A percentile compares a stretch with the other conserved stretches of the same genome.
Conservation (phyloP, 768 basidiomycete species). For the Ramaria sp. region DNA sequence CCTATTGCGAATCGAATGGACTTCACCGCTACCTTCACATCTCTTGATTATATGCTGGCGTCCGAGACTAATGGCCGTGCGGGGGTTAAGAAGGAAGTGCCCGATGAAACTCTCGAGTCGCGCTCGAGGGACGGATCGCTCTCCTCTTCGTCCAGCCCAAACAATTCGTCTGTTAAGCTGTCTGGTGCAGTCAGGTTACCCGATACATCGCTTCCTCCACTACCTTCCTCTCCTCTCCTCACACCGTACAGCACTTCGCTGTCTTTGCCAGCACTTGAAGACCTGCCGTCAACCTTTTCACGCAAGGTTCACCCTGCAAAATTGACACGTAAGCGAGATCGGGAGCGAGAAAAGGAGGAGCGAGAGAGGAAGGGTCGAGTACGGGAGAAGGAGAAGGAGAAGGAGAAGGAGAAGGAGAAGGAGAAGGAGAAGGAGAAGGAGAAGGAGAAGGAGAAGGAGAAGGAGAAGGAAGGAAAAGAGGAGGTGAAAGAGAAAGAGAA, state of each 20-base stretch:
- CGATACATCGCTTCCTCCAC: conserved; percentile 5
- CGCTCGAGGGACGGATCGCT: not conserved
- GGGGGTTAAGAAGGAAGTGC: not conserved
- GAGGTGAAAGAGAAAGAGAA: conserved; percentile 33
- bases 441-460: conserved; percentile 17
- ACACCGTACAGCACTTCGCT: conserved; percentile 3
- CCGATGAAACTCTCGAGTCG: not conserved
- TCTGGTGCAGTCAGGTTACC: not conserved
- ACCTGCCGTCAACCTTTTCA: conserved; percentile 44
- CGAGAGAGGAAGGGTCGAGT: conserved; percentile 14
- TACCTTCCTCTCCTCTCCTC: conserved; percentile 3
- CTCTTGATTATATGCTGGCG: not conserved
- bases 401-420: conserved; percentile 40
- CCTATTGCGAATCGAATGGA: not conserved
- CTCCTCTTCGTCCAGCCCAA: not conserved
- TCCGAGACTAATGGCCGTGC: not conserved
- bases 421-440: conserved; percentile 42
- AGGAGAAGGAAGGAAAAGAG: conserved; percentile 40
- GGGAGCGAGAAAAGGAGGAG: conserved; percentile 33
- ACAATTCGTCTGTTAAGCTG: too few relatives aligned
- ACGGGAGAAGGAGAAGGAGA: conserved; percentile 27
- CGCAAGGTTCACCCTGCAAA: conserved; percentile 39
- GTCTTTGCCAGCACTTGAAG: conserved; percentile 41
- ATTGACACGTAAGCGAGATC: conserved; percentile 40
- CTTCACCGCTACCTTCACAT: not conserved